Base-by-base conservation (phyloP, 2,329 filamentous ascomycete species). In the Phaeoacremonium minimum region DNA sequence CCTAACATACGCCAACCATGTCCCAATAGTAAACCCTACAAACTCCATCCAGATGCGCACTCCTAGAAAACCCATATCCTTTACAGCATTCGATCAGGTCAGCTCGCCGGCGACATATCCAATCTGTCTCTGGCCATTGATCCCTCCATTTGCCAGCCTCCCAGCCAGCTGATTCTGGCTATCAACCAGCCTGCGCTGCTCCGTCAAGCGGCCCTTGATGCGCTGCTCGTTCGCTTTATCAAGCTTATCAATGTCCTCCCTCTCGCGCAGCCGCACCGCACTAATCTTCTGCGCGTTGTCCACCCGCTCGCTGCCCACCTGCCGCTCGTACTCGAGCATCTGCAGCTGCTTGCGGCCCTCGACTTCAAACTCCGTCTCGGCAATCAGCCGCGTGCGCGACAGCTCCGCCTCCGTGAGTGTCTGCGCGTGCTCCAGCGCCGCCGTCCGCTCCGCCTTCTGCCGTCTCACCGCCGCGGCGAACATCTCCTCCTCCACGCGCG, bases 51-150 rank as follows among this genome's bases (percentile, higher is more conserved):
- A n/a, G n/a, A n/a, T n/a, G n/a, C n/a, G n/a, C n/a, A n/a, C n/a
- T n/a, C n/a, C n/a, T n/a, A n/a, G n/a, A n/a, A n/a, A n/a, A n/a
- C n/a, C n/a, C n/a, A n/a, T n/a, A n/a, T n/a, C n/a, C n/a, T n/a
- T n/a, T n/a, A n/a, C n/a, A n/a, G n/a, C n/a, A n/a, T n/a, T n/a
- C n/a, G n/a, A 28, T 49, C 49, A 71, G 42, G 66, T 65, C 49
- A 76, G 40, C 57, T 77, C 74, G 32, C 64, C 65, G 31, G 68
- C 68, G 19, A 79, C 63, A 44, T 66, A 78, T n/a, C 75, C 75
- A 58, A 77, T 71, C 58, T 75, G 71, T 43, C 67, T 63, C 46
- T 69, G 56, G 29, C 53, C 54, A n/a, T 55, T 55, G 6, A 57
- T 54, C 18, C 55, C 55, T 14, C 46, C 45, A 20, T 38, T 45